Percentiles rank a stretch among this genome's conserved stretches.
Conservation (phyloP, 2,329 filamentous ascomycete genomes). For the Neonectria neomacrospora region DNA sequence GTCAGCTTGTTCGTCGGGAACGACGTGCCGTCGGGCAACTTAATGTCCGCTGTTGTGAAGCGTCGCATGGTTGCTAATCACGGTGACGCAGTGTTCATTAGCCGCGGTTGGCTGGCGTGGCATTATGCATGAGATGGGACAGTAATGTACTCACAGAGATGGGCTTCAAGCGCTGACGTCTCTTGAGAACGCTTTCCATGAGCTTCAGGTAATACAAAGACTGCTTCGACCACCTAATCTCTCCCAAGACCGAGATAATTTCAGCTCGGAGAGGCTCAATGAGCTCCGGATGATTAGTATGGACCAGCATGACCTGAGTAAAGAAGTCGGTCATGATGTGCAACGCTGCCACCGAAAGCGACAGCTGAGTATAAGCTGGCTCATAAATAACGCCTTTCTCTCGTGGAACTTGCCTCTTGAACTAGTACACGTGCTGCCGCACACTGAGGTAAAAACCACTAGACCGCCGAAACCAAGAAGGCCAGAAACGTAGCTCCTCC, state of each 20-base stretch:
- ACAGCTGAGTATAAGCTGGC: not conserved
- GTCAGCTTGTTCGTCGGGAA: too few relatives aligned
- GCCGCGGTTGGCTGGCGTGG: too few relatives aligned
- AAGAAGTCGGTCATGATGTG: constrained; percentile 14
- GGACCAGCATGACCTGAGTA: not conserved
- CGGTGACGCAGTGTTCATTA: too few relatives aligned
- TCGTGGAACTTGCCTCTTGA: constrained; percentile 3
- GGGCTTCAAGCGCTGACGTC: constrained; percentile 7
- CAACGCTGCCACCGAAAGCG: constrained; percentile 5
- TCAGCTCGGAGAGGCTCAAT: constrained; percentile 6
- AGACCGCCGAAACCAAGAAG: constrained; percentile 58
- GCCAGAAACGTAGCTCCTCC: constrained; percentile 52
- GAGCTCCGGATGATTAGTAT: not conserved
- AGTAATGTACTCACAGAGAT: too few relatives aligned
- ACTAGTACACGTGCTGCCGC: constrained; percentile 44
- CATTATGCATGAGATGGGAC: too few relatives aligned
- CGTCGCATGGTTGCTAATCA: too few relatives aligned
- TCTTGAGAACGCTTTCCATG: constrained; percentile 11
- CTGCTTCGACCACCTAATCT: constrained; percentile 7
- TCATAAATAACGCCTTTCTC: not conserved
- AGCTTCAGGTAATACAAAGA: constrained; percentile 10
- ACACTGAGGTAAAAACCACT: constrained; percentile 55
- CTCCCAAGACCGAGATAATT: not conserved
- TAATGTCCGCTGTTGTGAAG: too few relatives aligned
- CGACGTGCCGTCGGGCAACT: too few relatives aligned